A percentile compares a stretch with the other conserved stretches of the same genome.
phyloP scores from a whole-genome alignment of 257 asterid genomes.

The Cruciata laevipes region DNA sequence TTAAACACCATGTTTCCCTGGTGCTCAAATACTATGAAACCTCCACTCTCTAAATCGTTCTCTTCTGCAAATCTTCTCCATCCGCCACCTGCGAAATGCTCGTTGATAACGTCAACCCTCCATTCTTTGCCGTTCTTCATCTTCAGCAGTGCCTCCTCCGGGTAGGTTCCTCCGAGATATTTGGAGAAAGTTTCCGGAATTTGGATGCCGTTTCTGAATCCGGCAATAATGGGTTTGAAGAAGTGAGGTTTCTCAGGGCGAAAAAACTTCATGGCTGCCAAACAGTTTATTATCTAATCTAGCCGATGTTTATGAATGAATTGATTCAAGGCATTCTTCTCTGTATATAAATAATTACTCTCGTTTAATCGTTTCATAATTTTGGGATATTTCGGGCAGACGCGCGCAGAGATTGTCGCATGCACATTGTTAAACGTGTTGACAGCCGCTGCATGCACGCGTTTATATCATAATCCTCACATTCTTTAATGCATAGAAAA shows the following conservation, averaged over 20 bases:
- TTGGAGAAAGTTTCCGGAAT: not conserved
- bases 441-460: no score
- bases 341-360: no score
- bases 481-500: no score
- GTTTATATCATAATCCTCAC: no score
- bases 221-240: not conserved
- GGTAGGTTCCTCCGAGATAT: not conserved
- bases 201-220: not conserved
- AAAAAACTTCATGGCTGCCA: not conserved
- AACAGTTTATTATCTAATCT: no score
- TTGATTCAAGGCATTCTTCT: no score
- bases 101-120: not conserved
- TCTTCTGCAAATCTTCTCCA: not conserved
- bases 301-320: no score
- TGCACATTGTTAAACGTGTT: no score
- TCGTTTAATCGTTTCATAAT: no score
- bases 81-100: not conserved
- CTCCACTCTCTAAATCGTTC: not conserved
- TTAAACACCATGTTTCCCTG: slow-evolving; percentile 1
- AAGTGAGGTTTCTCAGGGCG: not conserved
- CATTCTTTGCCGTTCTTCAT: not conserved
- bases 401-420: no score
- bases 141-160: not conserved
- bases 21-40: not conserved
- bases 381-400: no score